A percentile compares a stretch with the other conserved stretches of the same genome.
Conservation (phyloP, 495 filamentous ascomycete genomes). For the Penicillium flavigenum region DNA sequence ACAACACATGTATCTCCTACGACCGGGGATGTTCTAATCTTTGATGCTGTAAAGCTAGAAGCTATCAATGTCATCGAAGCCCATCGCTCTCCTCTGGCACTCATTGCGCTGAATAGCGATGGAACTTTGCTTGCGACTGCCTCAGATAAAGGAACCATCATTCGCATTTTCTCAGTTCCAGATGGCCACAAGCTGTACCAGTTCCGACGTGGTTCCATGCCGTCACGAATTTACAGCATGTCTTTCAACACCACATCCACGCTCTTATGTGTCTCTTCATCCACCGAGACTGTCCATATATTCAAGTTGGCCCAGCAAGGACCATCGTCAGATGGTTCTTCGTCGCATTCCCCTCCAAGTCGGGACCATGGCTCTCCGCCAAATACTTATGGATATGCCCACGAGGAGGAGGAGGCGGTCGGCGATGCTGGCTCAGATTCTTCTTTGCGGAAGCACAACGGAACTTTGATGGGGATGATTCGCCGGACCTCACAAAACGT, state of each 20-base stretch:
- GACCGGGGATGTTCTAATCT: conserved; percentile 89
- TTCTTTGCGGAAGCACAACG: conserved; percentile 51
- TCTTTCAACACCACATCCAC: conserved; percentile 96
- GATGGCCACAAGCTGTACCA: conserved; percentile 89
- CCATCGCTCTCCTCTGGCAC: conserved; percentile 87
- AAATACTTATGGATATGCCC: conserved; percentile 37
- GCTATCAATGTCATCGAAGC: conserved; percentile 91
- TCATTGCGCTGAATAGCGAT: conserved; percentile 84
- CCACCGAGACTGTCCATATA: conserved; percentile 95
- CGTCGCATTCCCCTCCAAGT: conserved; percentile 32
- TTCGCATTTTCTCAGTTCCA: conserved; percentile 90
- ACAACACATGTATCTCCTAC: conserved; percentile 73
- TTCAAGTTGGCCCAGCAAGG: conserved; percentile 67
- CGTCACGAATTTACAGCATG: conserved; percentile 95
- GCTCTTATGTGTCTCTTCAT: conserved; percentile 90
- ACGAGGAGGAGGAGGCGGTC: conserved; percentile 37
- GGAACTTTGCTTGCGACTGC: conserved; percentile 93
- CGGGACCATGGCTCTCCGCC: conserved; percentile 42
- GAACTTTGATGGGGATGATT: conserved; percentile 82
- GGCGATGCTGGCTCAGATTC: conserved; percentile 36
- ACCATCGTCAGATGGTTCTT: conserved; percentile 32
- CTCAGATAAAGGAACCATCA: conserved; percentile 96
- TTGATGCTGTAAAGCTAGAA: conserved; percentile 81
- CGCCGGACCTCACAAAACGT: conserved; percentile 96
- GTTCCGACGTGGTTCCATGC: conserved; percentile 91